phyloP scores from a whole-genome alignment of 2,329 filamentous ascomycete genomes.

The Phyllosticta citribraziliensis region DNA sequence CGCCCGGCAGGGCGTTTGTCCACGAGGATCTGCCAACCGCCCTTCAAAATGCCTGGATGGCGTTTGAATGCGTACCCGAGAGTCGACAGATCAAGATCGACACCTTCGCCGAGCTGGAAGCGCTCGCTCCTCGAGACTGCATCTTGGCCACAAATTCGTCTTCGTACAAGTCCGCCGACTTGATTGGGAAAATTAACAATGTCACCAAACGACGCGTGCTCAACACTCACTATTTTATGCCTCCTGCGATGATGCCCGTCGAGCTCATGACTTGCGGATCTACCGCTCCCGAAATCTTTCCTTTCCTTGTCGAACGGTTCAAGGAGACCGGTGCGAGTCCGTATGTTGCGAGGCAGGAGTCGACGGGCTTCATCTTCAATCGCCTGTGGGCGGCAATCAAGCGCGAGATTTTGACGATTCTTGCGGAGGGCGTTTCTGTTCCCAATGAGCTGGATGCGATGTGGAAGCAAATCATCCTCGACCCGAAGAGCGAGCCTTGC shows the following conservation, averaged over 20 bases:
- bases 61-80: constrained; percentile 47
- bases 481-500: constrained; percentile 23
- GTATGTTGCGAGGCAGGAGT: constrained; percentile 37
- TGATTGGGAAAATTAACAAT: constrained; percentile 35
- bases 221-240: constrained; percentile 47
- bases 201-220: constrained; percentile 31
- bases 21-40: constrained; percentile 32
- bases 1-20: constrained; percentile 21
- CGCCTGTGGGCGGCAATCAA: constrained; percentile 49
- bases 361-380: constrained; percentile 47
- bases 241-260: constrained; percentile 34
- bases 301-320: constrained; percentile 34
- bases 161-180: constrained; percentile 42
- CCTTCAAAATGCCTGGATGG: constrained; percentile 40
- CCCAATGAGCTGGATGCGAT: constrained; percentile 42
- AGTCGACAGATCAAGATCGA: constrained; percentile 39
- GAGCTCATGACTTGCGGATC: constrained; percentile 45
- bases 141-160: constrained; percentile 44
- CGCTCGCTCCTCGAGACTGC: constrained; percentile 33
- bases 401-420: constrained; percentile 39
- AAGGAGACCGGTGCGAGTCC: constrained; percentile 34
- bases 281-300: constrained; percentile 35
- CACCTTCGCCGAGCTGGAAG: constrained; percentile 40
- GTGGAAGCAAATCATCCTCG: constrained; percentile 34
- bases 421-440: constrained; percentile 40